Percentiles rank a stretch among this genome's conserved stretches.
Evolutionary conservation across 768 basidiomycete species (phyloP).

Genomic region (Boletus pseudo-olivaceus): DNA sequence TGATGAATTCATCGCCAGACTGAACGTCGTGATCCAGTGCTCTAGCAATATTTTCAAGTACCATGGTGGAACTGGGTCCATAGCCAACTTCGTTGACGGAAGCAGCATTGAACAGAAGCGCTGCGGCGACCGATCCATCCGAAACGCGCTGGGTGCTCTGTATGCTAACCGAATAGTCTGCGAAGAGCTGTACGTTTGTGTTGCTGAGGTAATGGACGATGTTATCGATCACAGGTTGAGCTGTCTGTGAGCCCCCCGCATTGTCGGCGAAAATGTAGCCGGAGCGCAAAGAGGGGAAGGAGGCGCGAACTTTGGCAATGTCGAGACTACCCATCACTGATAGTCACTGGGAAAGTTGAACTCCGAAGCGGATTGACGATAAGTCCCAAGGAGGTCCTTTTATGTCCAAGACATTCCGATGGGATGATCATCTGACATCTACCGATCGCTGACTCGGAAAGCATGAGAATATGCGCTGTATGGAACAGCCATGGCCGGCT

Average conservation of each 20-base stretch:
- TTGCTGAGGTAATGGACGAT: slow-evolving; percentile 66
- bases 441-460: background rate
- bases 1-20: slow-evolving; percentile 67
- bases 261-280: slow-evolving; percentile 73
- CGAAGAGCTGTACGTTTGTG: slow-evolving; percentile 73
- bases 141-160: slow-evolving; percentile 49
- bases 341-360: background rate
- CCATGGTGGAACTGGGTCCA: slow-evolving; percentile 63
- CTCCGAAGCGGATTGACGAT: background rate
- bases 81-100: slow-evolving; percentile 63
- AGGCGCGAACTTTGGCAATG: slow-evolving; percentile 48
- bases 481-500: background rate
- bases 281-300: slow-evolving; percentile 58
- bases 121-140: slow-evolving; percentile 49
- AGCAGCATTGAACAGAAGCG: slow-evolving; percentile 61
- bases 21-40: slow-evolving; percentile 54
- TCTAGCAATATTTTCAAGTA: slow-evolving; percentile 65
- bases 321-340: slow-evolving; percentile 35
- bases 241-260: slow-evolving; percentile 70
- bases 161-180: slow-evolving; percentile 60
- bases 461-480: background rate
- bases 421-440: slow-evolving; percentile 4
- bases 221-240: slow-evolving; percentile 51
- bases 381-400: background rate
- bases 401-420: background rate